A percentile compares a stretch with the other conserved stretches of the same genome.
Evolutionary conservation across 2,329 filamentous ascomycete species (phyloP).

Genomic region (Neofusicoccum cordaticola): DNA sequence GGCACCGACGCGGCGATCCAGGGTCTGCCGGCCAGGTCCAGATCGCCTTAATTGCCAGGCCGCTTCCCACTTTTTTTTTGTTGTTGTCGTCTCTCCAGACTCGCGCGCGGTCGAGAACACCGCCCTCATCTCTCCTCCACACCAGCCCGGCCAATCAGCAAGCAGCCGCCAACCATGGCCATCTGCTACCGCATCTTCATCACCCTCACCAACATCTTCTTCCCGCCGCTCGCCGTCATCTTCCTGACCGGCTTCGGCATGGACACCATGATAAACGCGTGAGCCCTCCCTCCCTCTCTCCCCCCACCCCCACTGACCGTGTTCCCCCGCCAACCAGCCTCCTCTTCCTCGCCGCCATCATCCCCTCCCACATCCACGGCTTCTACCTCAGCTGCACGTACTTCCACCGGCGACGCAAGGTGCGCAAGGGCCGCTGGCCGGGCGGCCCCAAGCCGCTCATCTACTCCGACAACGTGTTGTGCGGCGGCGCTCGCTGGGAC

Average conservation of each 20-base stretch:
- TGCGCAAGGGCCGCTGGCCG: conserved; percentile 15
- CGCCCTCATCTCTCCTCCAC: no score
- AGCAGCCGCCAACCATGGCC: neutral
- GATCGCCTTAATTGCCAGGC: no score
- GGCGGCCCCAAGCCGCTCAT: conserved; percentile 17
- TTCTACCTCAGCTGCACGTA: conserved; percentile 20
- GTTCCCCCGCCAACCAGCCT: neutral
- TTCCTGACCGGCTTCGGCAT: conserved; percentile 19
- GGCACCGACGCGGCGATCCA: no score
- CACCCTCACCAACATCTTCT: conserved; percentile 19
- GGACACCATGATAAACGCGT: conserved; percentile 19
- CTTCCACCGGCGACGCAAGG: conserved; percentile 18
- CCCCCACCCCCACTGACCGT: neutral
- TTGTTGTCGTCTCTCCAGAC: no score
- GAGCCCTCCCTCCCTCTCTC: neutral
- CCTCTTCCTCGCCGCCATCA: conserved; percentile 19
- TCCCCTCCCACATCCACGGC: conserved; percentile 19
- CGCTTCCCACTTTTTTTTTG: no score
- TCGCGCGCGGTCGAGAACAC: no score
- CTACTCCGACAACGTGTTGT: conserved; percentile 12
- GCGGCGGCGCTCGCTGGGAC: conserved; percentile 13
- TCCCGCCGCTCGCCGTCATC: conserved; percentile 19
- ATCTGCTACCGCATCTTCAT: conserved; percentile 19
- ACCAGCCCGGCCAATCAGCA: no score
- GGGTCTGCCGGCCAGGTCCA: no score